These are phyloP conservation scores for Fonsecaea pedrosoi DNA, from an alignment of 2,329 filamentous ascomycete species.

Conservation along the genomic window DNA sequence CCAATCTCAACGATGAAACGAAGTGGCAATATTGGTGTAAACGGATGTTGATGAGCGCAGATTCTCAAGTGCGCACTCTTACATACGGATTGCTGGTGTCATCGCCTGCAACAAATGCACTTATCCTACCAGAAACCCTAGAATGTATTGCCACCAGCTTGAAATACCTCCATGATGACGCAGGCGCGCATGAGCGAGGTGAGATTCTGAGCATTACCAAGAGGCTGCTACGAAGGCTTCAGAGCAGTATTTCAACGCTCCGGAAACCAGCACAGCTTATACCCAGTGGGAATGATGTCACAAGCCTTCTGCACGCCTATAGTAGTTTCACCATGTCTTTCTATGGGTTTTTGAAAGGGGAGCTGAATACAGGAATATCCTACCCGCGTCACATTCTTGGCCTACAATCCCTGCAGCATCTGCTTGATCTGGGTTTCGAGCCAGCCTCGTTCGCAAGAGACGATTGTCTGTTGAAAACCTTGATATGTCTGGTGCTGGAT, in stretches of 20 bases:
- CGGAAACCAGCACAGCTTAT: constrained; percentile 11
- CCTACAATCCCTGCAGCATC: constrained; percentile 73
- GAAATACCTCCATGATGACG: constrained; percentile 76
- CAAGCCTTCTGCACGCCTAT: constrained; percentile 24
- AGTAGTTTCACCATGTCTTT: constrained; percentile 23
- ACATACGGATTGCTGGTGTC: constrained; percentile 80
- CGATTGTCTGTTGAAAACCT: constrained; percentile 55
- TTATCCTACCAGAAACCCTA: constrained; percentile 70
- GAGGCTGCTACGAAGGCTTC: constrained; percentile 59
- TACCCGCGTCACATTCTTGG: constrained; percentile 89
- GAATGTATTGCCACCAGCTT: constrained; percentile 69
- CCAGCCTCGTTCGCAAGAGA: constrained; percentile 34
- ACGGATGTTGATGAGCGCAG: constrained; percentile 54
- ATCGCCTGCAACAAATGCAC: constrained; percentile 75
- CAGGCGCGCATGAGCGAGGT: constrained; percentile 83
- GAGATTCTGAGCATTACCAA: constrained; percentile 78
- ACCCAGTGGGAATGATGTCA: background rate
- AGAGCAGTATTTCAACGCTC: constrained; percentile 16
- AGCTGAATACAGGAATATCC: constrained; percentile 80
- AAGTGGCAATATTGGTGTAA: constrained; percentile 39
- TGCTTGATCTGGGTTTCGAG: constrained; percentile 23
- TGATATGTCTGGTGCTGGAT: constrained; percentile 83
- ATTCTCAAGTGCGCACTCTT: constrained; percentile 74
- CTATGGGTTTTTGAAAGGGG: constrained; percentile 52
- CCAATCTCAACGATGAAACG: background rate